Evolutionary conservation across 2,329 filamentous ascomycete species (phyloP), one percentile per base, ranked within the genome.

Genomic region (Colletotrichum brevisporum): DNA sequence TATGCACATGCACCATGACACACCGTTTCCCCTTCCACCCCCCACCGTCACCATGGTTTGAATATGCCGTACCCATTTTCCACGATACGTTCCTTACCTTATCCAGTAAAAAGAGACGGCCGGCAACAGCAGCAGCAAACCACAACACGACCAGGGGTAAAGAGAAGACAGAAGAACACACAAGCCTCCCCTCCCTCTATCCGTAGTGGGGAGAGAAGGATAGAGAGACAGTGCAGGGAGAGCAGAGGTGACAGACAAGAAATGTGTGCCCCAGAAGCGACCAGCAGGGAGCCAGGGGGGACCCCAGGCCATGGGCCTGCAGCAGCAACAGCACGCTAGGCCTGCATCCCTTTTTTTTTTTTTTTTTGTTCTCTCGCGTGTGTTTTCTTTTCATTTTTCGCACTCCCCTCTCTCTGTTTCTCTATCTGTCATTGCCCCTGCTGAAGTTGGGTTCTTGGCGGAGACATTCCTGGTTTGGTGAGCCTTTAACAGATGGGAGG

Each of bases 331-430:
- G 31, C 31, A 36, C 31, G 31, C 31, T 66, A 51, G 63, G 50
- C 57, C 57, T 55, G 57, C 57, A 67, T 62, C 51, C 53, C 65
- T 67, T 52, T 63, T 56, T 67, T 59, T 59, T 52, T 63, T n/a
- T n/a, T n/a, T n/a, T n/a, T n/a, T n/a, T n/a, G n/a, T n/a, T n/a
- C n/a, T n/a, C n/a, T n/a, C 39, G 59, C 52, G 47, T 63, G 59
- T 47, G 31, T 36, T 36, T 36, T 36, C 31, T 36, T 36, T 36
- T 36, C 10, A 36, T 36, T 36, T 36, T 36, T 36, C 10, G 10
- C 31, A 10, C 31, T 36, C 8, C 31, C 10, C 31, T 10, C 9
- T 36, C 31, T 36, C 9, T 36, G 31, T 36, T 36, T 36, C 31
- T 36, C 31, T 36, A 36, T 36, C 31, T 10, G 31, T 36, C 31